These are phyloP conservation scores for Mallotus japonicus DNA, from an alignment of 441 rosid species.

Conservation along the genomic window DNA sequence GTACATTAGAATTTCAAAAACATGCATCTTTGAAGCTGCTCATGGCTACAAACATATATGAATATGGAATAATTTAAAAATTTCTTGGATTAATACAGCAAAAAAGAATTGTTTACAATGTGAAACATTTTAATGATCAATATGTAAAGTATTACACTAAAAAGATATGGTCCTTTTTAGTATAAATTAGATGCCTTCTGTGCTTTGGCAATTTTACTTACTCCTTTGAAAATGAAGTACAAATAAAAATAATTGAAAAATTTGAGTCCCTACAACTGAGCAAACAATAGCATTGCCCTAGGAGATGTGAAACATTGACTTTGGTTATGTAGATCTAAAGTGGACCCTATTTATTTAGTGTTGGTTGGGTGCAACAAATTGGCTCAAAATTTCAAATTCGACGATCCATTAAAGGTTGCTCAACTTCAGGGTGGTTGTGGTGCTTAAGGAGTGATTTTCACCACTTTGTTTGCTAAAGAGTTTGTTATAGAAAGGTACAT, in stretches of 20 bases:
- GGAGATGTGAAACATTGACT: constrained; percentile 9
- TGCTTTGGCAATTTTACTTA: neutral
- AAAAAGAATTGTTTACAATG: neutral
- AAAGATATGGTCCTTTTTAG: neutral
- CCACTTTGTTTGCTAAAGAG: no score
- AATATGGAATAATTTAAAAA: no score
- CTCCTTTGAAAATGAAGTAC: neutral
- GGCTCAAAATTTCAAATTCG: no score
- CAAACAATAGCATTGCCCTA: constrained; percentile 4
- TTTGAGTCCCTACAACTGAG: neutral
- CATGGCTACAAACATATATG: neutral
- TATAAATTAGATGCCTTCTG: neutral
- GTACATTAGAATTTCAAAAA: neutral
- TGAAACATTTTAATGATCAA: neutral
- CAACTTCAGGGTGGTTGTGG: no score
- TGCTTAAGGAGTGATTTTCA: no score
- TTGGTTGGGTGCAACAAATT: no score
- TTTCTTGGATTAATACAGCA: neutral
- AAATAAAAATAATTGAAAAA: neutral
- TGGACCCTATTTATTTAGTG: constrained; percentile 41
- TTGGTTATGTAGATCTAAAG: constrained; percentile 35
- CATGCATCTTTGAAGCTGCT: neutral
- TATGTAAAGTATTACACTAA: neutral
- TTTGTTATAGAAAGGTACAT: no score
- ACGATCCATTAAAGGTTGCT: no score